A percentile compares a stretch with the other conserved stretches of the same genome.
Evolutionary conservation across 805 yeast genomes (phyloP).

Genomic region (Torulaspora gathmanii): DNA sequence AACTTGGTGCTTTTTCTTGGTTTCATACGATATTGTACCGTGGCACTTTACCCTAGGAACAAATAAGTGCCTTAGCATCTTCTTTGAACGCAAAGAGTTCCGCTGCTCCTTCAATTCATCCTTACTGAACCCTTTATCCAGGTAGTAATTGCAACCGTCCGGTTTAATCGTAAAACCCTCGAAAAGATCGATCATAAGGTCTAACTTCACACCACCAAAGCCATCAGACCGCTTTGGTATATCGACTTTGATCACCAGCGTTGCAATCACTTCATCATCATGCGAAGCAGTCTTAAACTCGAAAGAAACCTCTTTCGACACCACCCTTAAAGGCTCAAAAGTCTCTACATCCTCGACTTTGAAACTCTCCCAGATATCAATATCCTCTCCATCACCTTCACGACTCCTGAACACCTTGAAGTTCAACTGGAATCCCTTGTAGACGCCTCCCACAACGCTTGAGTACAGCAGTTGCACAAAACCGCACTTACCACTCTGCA

Average conservation of each 20-base stretch:
- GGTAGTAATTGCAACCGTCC: slow-evolving; percentile 66
- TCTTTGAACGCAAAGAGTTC: slow-evolving; percentile 55
- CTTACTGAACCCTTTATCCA: slow-evolving; percentile 43
- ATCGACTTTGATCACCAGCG: slow-evolving; percentile 17
- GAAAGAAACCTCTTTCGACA: slow-evolving; percentile 18
- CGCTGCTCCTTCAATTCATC: slow-evolving; percentile 7
- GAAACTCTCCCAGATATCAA: slow-evolving; percentile 46
- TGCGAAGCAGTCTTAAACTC: slow-evolving; percentile 15
- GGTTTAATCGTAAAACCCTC: slow-evolving; percentile 73
- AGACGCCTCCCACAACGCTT: slow-evolving; percentile 46
- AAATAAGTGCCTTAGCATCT: slow-evolving; percentile 61
- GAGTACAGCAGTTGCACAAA: slow-evolving; percentile 52
- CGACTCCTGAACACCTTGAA: slow-evolving; percentile 39
- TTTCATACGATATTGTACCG: slow-evolving; percentile 47
- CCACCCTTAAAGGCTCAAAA: slow-evolving; percentile 20
- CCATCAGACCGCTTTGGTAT: slow-evolving; percentile 11
- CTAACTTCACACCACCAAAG: slow-evolving; percentile 14
- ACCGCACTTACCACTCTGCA: slow-evolving; percentile 40
- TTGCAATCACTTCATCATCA: slow-evolving; percentile 11
- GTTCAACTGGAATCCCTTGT: slow-evolving; percentile 51
- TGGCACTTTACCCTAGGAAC: slow-evolving; percentile 68
- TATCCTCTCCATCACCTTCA: slow-evolving; percentile 24
- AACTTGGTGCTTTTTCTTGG: slow-evolving; percentile 8
- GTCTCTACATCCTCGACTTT: slow-evolving; percentile 33
- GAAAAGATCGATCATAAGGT: slow-evolving; percentile 21